These are phyloP conservation scores for Flaveria bidentis DNA, from an alignment of 129 eudicot genomes.

Conservation along the genomic window DNA sequence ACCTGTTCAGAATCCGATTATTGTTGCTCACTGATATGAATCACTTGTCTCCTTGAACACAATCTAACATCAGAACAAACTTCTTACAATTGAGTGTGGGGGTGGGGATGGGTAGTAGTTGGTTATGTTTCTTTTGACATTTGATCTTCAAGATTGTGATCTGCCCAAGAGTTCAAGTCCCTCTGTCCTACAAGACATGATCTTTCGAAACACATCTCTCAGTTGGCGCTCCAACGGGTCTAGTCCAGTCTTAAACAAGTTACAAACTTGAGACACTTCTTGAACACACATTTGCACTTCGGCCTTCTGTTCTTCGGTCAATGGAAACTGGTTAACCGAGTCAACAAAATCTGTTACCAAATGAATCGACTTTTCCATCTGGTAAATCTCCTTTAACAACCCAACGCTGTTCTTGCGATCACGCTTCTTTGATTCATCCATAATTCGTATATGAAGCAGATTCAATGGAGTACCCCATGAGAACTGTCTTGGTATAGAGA, in stretches of 20 bases:
- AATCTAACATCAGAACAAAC: conserved; percentile 25
- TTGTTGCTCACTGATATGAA: conserved; percentile 23
- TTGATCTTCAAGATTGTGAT: conserved; percentile 32
- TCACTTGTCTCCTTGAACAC: conserved; percentile 21
- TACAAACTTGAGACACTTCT: conserved; percentile 47
- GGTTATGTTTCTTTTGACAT: conserved; percentile 6
- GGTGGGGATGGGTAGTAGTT: background rate
- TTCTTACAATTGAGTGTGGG: background rate
- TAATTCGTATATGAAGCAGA: conserved; percentile 56
- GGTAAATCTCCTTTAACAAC: conserved; percentile 64
- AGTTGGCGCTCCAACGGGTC: conserved; percentile 72
- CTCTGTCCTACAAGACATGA: conserved; percentile 71
- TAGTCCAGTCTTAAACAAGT: conserved; percentile 52
- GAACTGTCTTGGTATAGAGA: conserved; percentile 69
- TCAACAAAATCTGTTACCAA: conserved; percentile 69
- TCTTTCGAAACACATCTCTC: conserved; percentile 63
- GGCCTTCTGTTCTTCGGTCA: conserved; percentile 59
- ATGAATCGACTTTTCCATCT: conserved; percentile 58
- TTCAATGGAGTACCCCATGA: conserved; percentile 64
- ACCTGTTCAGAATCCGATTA: conserved; percentile 33
- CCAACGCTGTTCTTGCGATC: conserved; percentile 58
- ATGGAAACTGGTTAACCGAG: conserved; percentile 57
- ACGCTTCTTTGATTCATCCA: conserved; percentile 72
- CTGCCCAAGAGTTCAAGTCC: conserved; percentile 63
- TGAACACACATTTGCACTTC: conserved; percentile 49